A percentile compares a stretch with the other conserved stretches of the same genome.
Conservation (phyloP, 257 asterid genomes). For the Solanum stenotomum region DNA sequence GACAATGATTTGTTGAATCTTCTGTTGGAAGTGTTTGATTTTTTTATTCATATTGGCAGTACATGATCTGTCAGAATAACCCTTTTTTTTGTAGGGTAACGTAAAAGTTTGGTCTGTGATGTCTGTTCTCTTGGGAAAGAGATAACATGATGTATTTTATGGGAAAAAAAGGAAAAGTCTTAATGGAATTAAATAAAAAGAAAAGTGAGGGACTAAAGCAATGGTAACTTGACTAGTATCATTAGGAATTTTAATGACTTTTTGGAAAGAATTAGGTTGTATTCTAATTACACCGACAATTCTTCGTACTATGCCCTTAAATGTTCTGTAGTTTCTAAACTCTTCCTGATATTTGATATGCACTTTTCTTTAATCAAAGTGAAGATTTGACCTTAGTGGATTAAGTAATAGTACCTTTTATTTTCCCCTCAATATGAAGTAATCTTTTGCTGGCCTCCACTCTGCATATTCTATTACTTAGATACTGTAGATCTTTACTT, state of each 20-base stretch:
- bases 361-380: slow-evolving; percentile 27
- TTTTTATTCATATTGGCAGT: neutral
- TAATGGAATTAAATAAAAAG: slow-evolving; percentile 13
- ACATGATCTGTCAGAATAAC: slow-evolving; percentile 8
- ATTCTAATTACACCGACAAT: neutral
- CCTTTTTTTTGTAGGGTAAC: slow-evolving; percentile 11
- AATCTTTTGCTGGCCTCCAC: slow-evolving; percentile 3
- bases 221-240: slow-evolving; percentile 7
- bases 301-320: neutral
- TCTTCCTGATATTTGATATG: slow-evolving; percentile 25
- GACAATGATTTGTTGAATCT: neutral
- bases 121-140: slow-evolving; percentile 3
- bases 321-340: neutral
- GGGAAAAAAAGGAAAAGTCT: slow-evolving; percentile 13
- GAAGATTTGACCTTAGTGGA: slow-evolving; percentile 13
- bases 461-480: neutral
- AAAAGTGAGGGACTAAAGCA: slow-evolving; percentile 37
- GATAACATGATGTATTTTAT: slow-evolving; percentile 23
- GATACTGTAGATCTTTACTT: neutral
- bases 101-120: slow-evolving; percentile 17
- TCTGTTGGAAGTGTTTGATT: neutral
- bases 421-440: neutral
- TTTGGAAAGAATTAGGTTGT: neutral
- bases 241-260: neutral
- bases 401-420: neutral